Conservation (phyloP, 345 rosid species). For the Citrus sp. region DNA sequence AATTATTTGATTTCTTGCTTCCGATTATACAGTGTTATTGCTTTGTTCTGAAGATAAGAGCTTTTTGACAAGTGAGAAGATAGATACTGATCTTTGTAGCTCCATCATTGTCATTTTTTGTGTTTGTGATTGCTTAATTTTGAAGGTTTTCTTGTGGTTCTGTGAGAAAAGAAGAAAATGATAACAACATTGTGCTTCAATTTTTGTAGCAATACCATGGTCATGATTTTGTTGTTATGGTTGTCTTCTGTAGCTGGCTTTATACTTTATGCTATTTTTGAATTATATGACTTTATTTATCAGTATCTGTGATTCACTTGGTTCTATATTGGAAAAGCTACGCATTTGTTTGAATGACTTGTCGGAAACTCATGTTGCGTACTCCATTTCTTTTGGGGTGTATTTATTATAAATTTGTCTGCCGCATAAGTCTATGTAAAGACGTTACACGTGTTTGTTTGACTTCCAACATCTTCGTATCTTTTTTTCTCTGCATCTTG, state of each 20-base stretch:
- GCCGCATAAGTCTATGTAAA: neutral
- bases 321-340: neutral
- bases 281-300: neutral
- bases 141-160: neutral
- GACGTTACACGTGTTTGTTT: slow-evolving; percentile 1
- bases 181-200: neutral
- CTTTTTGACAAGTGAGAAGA: neutral
- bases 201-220: slow-evolving; percentile 1
- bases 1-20: slow-evolving; percentile 17
- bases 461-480: neutral
- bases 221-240: neutral
- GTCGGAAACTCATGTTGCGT: neutral
- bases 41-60: slow-evolving; percentile 19
- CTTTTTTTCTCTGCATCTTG: neutral
- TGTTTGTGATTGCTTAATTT: slow-evolving; percentile 7
- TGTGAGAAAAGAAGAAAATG: neutral
- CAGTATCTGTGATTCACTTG: neutral
- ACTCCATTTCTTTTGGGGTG: neutral
- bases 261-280: neutral
- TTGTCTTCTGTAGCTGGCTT: neutral
- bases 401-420: neutral
- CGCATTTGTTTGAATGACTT: neutral
- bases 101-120: slow-evolving; percentile 10
- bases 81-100: slow-evolving; percentile 15
- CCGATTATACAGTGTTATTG: slow-evolving; percentile 5